Percentiles rank a stretch among this genome's conserved stretches.
Evolutionary conservation across 2,329 filamentous ascomycete genomes (phyloP).

Genomic region (Eurotiales sp.): DNA sequence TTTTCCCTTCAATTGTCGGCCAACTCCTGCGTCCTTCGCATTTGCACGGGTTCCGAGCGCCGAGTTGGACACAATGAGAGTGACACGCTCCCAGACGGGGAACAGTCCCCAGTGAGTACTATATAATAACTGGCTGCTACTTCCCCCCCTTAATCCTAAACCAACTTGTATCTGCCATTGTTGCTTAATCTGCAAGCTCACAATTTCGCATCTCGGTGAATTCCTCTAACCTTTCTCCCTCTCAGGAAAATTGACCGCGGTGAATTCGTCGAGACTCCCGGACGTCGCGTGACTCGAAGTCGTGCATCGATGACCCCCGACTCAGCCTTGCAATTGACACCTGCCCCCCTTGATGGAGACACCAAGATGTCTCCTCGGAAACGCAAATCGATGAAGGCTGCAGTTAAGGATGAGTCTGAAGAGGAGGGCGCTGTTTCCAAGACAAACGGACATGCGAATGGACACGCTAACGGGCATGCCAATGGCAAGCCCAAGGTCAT

Average conservation of each 20-base stretch:
- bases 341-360: conserved; percentile 20
- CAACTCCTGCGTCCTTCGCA: background rate
- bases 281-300: conserved; percentile 42
- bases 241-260: conserved; percentile 50
- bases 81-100: conserved; percentile 51
- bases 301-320: conserved; percentile 34
- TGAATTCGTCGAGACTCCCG: conserved; percentile 52
- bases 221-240: conserved; percentile 11
- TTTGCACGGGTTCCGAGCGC: conserved; percentile 9
- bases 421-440: conserved; percentile 19
- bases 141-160: conserved; percentile 13
- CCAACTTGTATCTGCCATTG: background rate
- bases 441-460: conserved; percentile 21
- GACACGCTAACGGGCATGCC: conserved; percentile 28
- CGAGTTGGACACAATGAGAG: conserved; percentile 32
- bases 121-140: conserved; percentile 11
- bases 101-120: conserved; percentile 49
- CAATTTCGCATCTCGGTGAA: background rate
- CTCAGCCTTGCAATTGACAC: conserved; percentile 25
- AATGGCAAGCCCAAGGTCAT: conserved; percentile 29
- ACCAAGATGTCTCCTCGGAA: conserved; percentile 28
- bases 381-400: conserved; percentile 27
- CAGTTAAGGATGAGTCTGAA: conserved; percentile 25
- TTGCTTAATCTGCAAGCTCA: background rate
- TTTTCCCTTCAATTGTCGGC: background rate